Percentiles rank a stretch among this genome's conserved stretches.
These are phyloP conservation scores for Oryza punctata DNA, from an alignment of 176 grass and related monocot genomes.

Conservation along the genomic window DNA sequence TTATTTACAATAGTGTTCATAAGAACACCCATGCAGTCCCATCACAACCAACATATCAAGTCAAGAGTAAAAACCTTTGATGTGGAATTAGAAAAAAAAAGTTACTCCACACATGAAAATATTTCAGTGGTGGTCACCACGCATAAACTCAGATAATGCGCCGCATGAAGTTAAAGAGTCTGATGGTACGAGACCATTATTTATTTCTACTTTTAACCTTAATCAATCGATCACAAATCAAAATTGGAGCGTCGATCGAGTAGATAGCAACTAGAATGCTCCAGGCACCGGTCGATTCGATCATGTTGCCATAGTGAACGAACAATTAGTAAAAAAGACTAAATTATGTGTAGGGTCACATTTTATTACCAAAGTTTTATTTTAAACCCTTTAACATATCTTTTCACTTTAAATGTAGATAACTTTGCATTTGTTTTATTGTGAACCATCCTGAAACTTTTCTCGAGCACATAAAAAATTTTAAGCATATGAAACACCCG, in stretches of 20 bases:
- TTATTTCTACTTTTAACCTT: not conserved
- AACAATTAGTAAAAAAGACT: not conserved
- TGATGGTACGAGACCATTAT: not conserved
- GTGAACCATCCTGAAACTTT: too few species aligned
- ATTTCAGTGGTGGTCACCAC: constrained; percentile 10
- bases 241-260: constrained; percentile 5
- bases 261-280: not conserved
- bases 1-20: not conserved
- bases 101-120: not conserved
- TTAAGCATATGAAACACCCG: too few species aligned
- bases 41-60: not conserved
- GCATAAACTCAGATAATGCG: not conserved
- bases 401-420: too few species aligned
- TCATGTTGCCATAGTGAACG: not conserved
- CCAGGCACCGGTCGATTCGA: not conserved
- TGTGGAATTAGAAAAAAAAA: not conserved
- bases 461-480: too few species aligned
- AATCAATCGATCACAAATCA: not conserved
- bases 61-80: not conserved
- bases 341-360: too few species aligned
- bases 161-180: not conserved
- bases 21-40: not conserved
- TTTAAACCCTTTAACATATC: too few species aligned
- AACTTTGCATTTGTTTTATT: too few species aligned
- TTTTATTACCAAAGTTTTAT: too few species aligned